Conservation (phyloP, 352 stramenopile species). For the Phytophthora vignae region DNA sequence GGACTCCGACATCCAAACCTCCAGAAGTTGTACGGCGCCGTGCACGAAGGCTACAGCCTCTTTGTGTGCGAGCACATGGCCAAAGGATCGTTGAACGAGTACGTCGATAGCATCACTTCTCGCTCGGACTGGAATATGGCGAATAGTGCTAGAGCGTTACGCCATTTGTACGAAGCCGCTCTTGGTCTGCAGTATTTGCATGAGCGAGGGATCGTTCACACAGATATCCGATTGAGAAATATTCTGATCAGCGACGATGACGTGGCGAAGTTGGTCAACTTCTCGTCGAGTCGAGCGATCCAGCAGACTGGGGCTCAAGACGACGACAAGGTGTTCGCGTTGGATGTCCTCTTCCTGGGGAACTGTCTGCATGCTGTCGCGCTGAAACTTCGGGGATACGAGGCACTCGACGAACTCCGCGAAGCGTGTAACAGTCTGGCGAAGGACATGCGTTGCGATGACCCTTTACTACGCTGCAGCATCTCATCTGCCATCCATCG, state of each 20-base stretch:
- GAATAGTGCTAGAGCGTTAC: not conserved
- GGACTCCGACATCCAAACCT: constrained; percentile 19
- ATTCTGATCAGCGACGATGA: constrained; percentile 14
- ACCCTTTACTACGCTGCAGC: not conserved
- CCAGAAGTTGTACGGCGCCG: constrained; percentile 17
- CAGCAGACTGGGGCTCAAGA: too few species aligned
- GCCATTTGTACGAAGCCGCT: constrained; percentile 8
- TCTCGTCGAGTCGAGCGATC: not conserved
- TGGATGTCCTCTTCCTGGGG: not conserved
- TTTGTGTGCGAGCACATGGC: constrained; percentile 17
- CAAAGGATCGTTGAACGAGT: constrained; percentile 9
- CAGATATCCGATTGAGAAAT: constrained; percentile 12
- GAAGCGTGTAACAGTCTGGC: not conserved
- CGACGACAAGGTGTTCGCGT: not conserved
- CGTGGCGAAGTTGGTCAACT: constrained; percentile 15
- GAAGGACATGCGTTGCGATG: not conserved
- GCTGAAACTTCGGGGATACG: not conserved
- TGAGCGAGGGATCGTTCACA: constrained; percentile 7
- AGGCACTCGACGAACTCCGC: not conserved
- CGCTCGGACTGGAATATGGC: not conserved
- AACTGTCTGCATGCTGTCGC: not conserved
- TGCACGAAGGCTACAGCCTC: constrained; percentile 8
- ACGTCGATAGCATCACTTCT: not conserved
- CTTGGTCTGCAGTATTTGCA: constrained; percentile 27
- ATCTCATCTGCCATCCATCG: not conserved